Percentiles rank a stretch among this genome's conserved stretches.
Evolutionary conservation across 2,329 filamentous ascomycete species (phyloP).

Genomic region (Claviceps sp.): DNA sequence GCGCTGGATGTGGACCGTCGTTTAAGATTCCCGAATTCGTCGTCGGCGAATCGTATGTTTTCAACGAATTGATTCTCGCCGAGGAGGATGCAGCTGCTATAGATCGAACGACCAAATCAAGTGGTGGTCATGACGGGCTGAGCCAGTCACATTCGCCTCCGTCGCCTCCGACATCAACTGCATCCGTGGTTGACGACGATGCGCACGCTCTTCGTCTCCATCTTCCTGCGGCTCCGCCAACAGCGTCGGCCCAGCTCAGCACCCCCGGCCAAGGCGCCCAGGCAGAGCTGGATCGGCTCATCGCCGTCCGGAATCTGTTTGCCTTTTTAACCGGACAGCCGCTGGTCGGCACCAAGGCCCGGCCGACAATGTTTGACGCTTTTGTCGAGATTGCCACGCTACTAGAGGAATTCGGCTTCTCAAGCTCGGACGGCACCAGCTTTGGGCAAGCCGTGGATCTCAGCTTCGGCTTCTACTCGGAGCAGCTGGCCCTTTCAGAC

Average conservation of each 20-base stretch:
- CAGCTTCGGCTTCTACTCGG: conserved; percentile 62
- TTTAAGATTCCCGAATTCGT: conserved; percentile 46
- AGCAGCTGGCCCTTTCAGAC: conserved; percentile 65
- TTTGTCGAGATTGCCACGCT: conserved; percentile 40
- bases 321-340: conserved; percentile 52
- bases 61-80: conserved; percentile 37
- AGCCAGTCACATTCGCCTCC: conserved; percentile 20
- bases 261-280: conserved; percentile 19
- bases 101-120: conserved; percentile 24
- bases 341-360: conserved; percentile 41
- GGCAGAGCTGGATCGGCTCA: conserved; percentile 37
- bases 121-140: conserved; percentile 33
- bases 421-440: conserved; percentile 39
- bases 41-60: conserved; percentile 39
- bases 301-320: conserved; percentile 51
- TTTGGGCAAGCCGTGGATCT: conserved; percentile 47
- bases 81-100: conserved; percentile 20
- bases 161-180: conserved; percentile 18
- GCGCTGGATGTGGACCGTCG: conserved; percentile 37
- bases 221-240: conserved; percentile 32
- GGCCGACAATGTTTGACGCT: conserved; percentile 38
- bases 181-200: conserved; percentile 23
- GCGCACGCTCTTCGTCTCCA: conserved; percentile 36
- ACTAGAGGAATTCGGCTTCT: conserved; percentile 44
- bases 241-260: conserved; percentile 20